Percentiles rank a stretch among this genome's conserved stretches.
Conservation (phyloP, 2,329 filamentous ascomycete species). For the Botryosphaeria dothidea region DNA sequence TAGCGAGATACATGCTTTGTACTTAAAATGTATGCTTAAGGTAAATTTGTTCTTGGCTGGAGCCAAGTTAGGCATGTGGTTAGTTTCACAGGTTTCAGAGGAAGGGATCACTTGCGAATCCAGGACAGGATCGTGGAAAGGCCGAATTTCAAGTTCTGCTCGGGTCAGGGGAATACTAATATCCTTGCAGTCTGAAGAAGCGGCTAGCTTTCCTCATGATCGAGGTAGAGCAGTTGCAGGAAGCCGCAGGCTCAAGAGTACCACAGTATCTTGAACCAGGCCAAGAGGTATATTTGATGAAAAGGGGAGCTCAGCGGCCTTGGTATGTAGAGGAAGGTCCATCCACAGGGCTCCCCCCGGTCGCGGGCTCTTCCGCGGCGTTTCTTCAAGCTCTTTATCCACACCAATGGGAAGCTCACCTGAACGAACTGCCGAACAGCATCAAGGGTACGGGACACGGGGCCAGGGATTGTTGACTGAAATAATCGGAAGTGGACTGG, state of each 20-base stretch:
- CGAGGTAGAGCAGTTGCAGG: no score
- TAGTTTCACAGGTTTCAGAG: background rate
- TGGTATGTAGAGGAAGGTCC: background rate
- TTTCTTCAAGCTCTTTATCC: background rate
- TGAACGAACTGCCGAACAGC: background rate
- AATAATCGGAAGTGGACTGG: background rate
- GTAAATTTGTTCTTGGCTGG: background rate
- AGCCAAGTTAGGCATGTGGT: background rate
- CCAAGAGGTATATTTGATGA: background rate
- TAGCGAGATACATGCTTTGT: slow-evolving; percentile 1
- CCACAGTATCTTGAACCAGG: no score
- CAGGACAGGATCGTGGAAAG: no score
- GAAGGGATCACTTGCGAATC: no score
- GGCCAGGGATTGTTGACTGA: background rate
- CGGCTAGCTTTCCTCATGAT: no score
- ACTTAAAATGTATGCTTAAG: background rate
- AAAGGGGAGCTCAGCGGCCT: background rate
- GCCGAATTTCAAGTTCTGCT: no score
- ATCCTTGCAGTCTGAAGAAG: no score
- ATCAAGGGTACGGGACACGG: background rate
- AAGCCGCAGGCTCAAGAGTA: no score
- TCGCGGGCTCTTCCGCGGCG: background rate
- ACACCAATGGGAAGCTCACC: background rate
- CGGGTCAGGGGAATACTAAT: no score
- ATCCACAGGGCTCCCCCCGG: background rate